Conservation (phyloP, 2,329 filamentous ascomycete species). For the Trichoderma pleuroti region DNA sequence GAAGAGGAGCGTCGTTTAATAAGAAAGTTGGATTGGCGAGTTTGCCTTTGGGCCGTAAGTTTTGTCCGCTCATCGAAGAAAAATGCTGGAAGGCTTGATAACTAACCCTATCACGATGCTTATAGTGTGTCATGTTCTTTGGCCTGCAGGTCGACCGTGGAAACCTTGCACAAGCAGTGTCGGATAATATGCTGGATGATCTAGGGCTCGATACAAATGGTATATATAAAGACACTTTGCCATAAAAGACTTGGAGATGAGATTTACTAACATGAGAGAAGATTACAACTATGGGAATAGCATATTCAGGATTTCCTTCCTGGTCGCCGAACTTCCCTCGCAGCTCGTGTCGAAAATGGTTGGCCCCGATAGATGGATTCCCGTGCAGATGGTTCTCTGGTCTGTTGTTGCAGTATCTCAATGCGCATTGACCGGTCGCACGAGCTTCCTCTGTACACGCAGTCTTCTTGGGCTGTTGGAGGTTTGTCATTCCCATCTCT, state of each 20-base stretch:
- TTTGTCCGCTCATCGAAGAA: rapidly evolving
- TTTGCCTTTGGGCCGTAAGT: slow-evolving; percentile 6
- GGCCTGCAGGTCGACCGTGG: slow-evolving; percentile 8
- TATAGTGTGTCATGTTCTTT: slow-evolving; percentile 11
- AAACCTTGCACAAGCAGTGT: slow-evolving; percentile 10
- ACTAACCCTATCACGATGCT: neutral
- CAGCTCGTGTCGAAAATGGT: slow-evolving; percentile 10
- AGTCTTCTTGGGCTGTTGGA: slow-evolving; percentile 1
- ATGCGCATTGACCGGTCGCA: neutral
- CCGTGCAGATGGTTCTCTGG: slow-evolving; percentile 10
- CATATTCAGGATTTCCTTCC: slow-evolving; percentile 1
- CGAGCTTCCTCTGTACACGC: slow-evolving; percentile 11
- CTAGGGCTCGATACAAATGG: slow-evolving; percentile 4
- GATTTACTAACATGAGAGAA: neutral
- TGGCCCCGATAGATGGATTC: slow-evolving; percentile 8
- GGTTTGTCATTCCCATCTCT: neutral
- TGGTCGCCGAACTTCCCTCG: slow-evolving; percentile 3
- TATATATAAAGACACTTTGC: neutral
- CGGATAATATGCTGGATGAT: slow-evolving; percentile 8
- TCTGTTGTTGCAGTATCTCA: neutral
- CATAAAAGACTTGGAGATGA: too few relatives aligned
- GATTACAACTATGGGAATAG: slow-evolving; percentile 10
- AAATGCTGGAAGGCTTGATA: rapidly evolving
- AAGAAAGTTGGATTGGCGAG: slow-evolving; percentile 2
- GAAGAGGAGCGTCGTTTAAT: neutral